Conservation (phyloP, 2,329 filamentous ascomycete genomes). For the Alternaria metachromatica region DNA sequence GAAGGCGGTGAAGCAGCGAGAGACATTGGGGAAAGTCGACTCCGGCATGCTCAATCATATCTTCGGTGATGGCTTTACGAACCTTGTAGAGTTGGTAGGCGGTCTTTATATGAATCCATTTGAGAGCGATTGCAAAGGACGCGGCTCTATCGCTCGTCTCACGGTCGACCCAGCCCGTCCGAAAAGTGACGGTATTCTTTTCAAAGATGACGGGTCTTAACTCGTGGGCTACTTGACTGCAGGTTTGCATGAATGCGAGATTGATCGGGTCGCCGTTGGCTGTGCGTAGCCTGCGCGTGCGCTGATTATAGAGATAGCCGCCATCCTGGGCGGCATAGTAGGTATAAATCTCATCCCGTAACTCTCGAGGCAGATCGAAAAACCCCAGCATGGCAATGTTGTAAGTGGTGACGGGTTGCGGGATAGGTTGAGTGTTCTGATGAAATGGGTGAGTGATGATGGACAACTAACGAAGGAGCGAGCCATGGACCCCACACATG, state of each 20-base stretch:
- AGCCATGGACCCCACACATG: not conserved
- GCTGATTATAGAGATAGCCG: not conserved
- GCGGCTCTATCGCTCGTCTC: not conserved
- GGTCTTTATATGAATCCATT: not conserved
- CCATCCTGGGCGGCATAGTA: not conserved
- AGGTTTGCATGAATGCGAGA: not conserved
- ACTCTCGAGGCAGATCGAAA: not conserved
- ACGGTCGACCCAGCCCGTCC: not conserved
- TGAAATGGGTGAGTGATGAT: not conserved
- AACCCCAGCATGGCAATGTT: not conserved
- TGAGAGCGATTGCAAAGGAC: not conserved
- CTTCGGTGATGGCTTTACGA: not conserved
- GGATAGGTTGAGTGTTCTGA: not conserved
- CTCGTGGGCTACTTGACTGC: not conserved
- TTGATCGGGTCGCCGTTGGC: not conserved
- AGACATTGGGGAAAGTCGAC: not conserved
- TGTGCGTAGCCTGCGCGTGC: not conserved
- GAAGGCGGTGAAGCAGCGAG: not conserved
- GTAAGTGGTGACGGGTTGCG: not conserved
- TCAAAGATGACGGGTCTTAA: not conserved
- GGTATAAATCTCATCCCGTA: not conserved
- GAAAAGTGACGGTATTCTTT: not conserved
- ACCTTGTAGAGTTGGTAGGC: not conserved
- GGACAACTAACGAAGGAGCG: not conserved
- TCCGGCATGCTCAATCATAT: not conserved